Evolutionary conservation across 75 land plant species (phyloP), one percentile per base, ranked within the genome.

Genomic region (Larix kaempferi): DNA sequence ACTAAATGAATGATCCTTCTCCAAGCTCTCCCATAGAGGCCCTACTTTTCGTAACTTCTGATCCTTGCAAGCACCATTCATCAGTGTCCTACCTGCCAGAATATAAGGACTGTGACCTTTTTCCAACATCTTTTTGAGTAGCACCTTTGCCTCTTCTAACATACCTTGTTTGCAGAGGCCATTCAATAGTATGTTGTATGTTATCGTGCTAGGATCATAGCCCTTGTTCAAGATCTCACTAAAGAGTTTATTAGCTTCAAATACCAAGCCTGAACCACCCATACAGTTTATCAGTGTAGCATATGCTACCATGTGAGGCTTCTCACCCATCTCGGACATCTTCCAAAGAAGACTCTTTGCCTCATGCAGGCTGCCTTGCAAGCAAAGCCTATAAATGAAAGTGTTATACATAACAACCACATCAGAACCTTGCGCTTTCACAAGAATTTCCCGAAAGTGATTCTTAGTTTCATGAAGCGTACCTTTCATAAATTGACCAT

Each of bases 121-220:
- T 16, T 82, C 86, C 74, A 83, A 59, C 85, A 84, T 84, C 22
- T 84, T 85, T 54, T 76, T 56, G 69, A 83, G 77, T 35, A 84
- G 57, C 26, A 27, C 55, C 27, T 83, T 82, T 29, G 85, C 85
- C 21, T 84, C 79, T 57, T 84, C 72, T 86, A 84, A 62, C 71
- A 77, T 79, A 6, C 85, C 86, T 26, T 86, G 80, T 75, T 85
- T 83, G 5, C 80, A 83, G 21, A 76, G 84, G 23, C 86, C 86
- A 59, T 82, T 78, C 37, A 84, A 72, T 74, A 81, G 37, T 16
- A 58, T 44, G 74, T 84, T 84, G 84, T 77, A 84, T 22, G 81
- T 75, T 75, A 80, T 39, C 19, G 54, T 78, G 49, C 33, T 58
- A 59, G 67, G 69, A 2, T 69, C n/a, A 69, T 69, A 39, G 13